Conservation (phyloP, 106 monocot species). For the Triglochin maritima region DNA sequence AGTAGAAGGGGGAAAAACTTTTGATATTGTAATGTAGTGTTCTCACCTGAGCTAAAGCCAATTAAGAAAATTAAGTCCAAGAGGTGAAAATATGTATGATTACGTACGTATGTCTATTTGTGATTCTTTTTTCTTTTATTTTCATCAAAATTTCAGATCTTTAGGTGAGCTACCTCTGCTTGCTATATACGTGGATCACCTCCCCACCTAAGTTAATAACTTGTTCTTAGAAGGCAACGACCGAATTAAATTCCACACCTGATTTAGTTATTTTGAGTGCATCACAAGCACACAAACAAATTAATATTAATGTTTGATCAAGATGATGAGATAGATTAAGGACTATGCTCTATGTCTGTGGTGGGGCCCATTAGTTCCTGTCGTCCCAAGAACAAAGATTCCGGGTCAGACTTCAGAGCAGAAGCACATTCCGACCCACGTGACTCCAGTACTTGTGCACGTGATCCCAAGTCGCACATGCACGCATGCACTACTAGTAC, state of each 20-base stretch:
- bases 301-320: background rate
- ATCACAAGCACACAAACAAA: background rate
- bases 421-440: background rate
- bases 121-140: no score
- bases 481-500: background rate
- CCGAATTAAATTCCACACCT: background rate
- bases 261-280: background rate
- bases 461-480: background rate
- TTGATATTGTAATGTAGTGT: no score
- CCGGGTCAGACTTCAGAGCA: background rate
- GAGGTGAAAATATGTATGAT: no score
- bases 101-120: no score
- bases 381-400: constrained; percentile 9
- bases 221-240: background rate
- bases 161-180: no score
- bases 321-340: background rate
- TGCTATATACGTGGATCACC: no score
- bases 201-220: background rate
- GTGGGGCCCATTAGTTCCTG: background rate
- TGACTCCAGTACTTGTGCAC: background rate
- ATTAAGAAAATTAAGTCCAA: no score
- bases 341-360: background rate
- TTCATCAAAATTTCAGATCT: no score
- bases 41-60: no score
- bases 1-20: no score